Evolutionary conservation across 495 filamentous ascomycete genomes (phyloP).

Genomic region (Aspergillus haitiensis): DNA sequence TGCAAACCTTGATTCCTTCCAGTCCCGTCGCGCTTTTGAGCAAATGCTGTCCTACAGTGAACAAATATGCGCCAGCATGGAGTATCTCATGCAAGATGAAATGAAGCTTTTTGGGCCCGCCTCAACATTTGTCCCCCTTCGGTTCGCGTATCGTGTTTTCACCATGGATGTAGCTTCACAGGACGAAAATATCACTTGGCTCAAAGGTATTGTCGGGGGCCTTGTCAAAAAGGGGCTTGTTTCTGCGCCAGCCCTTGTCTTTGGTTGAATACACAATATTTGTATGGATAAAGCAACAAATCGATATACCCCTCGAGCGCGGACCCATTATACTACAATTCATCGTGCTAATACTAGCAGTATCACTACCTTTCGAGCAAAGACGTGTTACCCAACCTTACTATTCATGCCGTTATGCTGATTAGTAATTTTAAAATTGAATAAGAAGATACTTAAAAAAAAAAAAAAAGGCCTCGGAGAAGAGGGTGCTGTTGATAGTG

Average conservation of each 20-base stretch:
- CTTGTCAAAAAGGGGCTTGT: background rate
- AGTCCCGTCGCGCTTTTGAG: background rate
- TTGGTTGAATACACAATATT: background rate
- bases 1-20: background rate
- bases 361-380: too few relatives aligned
- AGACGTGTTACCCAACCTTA: too few relatives aligned
- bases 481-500: too few relatives aligned
- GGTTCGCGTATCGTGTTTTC: constrained; percentile 8
- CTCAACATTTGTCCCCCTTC: constrained; percentile 33
- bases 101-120: constrained; percentile 44
- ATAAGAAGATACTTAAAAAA: too few relatives aligned
- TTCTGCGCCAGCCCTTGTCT: background rate
- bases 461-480: too few relatives aligned
- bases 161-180: background rate
- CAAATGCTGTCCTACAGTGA: background rate
- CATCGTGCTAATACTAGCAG: too few relatives aligned
- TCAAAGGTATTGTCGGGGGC: background rate
- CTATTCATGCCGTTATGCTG: too few relatives aligned
- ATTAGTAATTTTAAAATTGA: too few relatives aligned
- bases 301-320: too few relatives aligned
- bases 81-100: constrained; percentile 41
- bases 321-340: too few relatives aligned
- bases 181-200: background rate
- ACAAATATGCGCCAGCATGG: constrained; percentile 37
- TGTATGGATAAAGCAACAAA: too few relatives aligned